Base-by-base conservation (phyloP, 148 eudicot species). In the Diospyros kaki region DNA sequence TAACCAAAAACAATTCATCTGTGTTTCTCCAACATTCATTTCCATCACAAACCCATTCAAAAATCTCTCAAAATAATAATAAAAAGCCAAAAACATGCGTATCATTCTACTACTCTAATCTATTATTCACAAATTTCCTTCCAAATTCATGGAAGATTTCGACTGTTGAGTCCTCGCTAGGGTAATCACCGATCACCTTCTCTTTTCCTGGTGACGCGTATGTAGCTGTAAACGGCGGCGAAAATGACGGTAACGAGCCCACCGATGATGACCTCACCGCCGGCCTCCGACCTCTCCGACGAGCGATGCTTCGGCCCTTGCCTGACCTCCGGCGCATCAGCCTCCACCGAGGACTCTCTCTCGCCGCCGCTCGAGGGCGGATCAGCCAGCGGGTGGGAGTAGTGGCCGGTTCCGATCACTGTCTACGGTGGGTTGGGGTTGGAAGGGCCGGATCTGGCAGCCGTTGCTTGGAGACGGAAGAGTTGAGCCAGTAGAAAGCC, bases 261-360 rank as follows among this genome's bases (percentile, higher is more conserved):
- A 51, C 90, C 84, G 51, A 87, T 80, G 58, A 87, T 83, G 61
- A 87, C 84, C 2, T 81, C 88, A 1, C 88, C 90, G 15, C 87
- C 90, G 4, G 80, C 87, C 67, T 76, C 86, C 5, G 89, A 86
- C 71, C 75, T 84, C 28, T 84, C 87, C 0, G 73, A 13, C 5
- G 76, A 38, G 67, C 73, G 86, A 73, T 73, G 84, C 69, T 69
- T 82, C 48, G 68, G 63, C 67, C 73, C 9, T 69, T 75, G 60
- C 72, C 79, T 60, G 73, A 69, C 70, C 77, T 66, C 85, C 60
- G 82, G 85, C 7, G 77, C 65, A 28, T 64, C 69, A 0, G 81
- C 81, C 39, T 13, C 76, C 1, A 17, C 40, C 12, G 56, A 63
- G 43, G 54, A 41, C 71, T 64, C 61, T 12, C 8, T 14, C 5